Conservation (phyloP, 495 filamentous ascomycete genomes). For the Penicillium macrosclerotiorum region DNA sequence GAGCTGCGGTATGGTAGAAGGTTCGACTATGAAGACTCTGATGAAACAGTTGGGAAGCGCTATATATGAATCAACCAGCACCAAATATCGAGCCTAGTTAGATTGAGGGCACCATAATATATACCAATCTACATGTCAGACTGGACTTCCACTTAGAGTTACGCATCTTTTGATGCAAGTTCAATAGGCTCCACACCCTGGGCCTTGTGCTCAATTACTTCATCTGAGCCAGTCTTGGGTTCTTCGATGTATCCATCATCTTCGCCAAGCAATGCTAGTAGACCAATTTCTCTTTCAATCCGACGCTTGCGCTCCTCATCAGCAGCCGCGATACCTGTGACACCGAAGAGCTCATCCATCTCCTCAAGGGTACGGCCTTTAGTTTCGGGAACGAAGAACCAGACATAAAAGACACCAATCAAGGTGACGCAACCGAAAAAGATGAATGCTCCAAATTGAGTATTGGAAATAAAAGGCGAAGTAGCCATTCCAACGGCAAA, state of each 20-base stretch:
- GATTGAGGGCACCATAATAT: too few relatives aligned
- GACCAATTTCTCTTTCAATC: conserved; percentile 2
- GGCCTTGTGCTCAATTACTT: background rate
- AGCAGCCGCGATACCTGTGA: background rate
- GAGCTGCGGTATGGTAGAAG: too few relatives aligned
- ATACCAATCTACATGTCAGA: too few relatives aligned
- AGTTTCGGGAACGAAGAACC: conserved; percentile 10
- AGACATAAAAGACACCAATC: background rate
- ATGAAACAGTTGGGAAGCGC: too few relatives aligned
- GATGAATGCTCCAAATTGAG: conserved; percentile 9
- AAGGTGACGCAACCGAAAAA: conserved; percentile 5
- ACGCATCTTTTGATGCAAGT: background rate
- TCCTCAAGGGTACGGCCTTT: conserved; percentile 7
- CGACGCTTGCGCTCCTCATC: conserved; percentile 1
- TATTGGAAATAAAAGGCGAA: background rate
- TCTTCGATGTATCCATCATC: background rate
- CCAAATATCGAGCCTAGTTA: too few relatives aligned
- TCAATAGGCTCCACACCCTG: background rate
- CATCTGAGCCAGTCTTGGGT: background rate
- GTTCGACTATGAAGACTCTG: too few relatives aligned
- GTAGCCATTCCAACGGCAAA: conserved; percentile 5
- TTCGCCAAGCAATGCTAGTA: background rate
- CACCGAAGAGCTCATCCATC: conserved; percentile 13
- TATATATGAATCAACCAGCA: too few relatives aligned
- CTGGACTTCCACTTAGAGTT: too few relatives aligned